Conservation (phyloP, 768 basidiomycete species). For the Psilocybe cubensis region DNA sequence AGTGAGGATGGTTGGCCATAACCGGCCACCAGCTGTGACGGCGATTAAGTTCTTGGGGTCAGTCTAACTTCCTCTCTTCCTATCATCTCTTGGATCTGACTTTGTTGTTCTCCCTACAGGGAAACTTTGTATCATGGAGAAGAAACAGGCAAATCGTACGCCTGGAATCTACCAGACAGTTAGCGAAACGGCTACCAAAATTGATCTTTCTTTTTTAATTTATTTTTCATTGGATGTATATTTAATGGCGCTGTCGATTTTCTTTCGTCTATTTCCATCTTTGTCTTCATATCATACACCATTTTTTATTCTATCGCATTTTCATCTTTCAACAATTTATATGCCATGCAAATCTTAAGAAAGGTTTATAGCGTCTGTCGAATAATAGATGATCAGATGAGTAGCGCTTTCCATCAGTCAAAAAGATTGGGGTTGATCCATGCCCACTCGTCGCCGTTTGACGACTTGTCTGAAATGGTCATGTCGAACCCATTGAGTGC, state of each 20-base stretch:
- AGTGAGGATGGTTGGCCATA: constrained; percentile 46
- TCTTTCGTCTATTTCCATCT: background rate
- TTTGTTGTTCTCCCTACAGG: constrained; percentile 31
- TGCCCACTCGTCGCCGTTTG: no score
- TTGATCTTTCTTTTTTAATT: background rate
- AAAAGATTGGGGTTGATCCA: no score
- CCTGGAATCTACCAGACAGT: constrained; percentile 59
- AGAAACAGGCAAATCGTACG: constrained; percentile 58
- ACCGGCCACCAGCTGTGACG: constrained; percentile 61
- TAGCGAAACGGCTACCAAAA: constrained; percentile 22
- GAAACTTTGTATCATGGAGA: constrained; percentile 70
- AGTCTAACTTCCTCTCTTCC: constrained; percentile 15
- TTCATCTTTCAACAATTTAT: background rate
- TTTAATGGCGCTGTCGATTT: constrained; percentile 7
- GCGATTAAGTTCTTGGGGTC: constrained; percentile 86
- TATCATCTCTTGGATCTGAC: background rate
- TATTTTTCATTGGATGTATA: constrained; percentile 1
- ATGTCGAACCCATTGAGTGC: no score
- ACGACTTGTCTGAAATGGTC: no score
- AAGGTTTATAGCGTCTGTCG: background rate
- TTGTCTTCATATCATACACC: background rate
- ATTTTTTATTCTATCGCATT: background rate
- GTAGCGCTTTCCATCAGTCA: no score
- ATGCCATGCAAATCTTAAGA: background rate
- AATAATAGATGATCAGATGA: background rate